Percentiles rank a stretch among this genome's conserved stretches.
These are phyloP conservation scores for Clonostachys rhizophaga DNA, from an alignment of 2,329 filamentous ascomycete species.

Conservation along the genomic window DNA sequence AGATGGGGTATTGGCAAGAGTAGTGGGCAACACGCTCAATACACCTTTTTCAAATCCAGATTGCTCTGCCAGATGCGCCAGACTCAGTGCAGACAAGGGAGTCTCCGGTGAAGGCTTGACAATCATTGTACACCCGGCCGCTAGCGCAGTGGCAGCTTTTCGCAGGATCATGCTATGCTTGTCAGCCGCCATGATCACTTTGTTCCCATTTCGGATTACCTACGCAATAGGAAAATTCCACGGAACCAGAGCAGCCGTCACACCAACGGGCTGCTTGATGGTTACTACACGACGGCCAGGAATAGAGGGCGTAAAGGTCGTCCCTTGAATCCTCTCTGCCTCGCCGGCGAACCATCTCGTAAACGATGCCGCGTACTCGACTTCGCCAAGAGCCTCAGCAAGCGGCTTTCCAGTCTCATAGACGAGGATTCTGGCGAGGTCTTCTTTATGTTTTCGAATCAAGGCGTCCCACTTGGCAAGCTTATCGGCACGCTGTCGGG, in stretches of 20 bases:
- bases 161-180: constrained; percentile 31
- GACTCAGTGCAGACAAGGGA: constrained; percentile 64
- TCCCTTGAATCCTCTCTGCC: constrained; percentile 49
- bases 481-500: constrained; percentile 24
- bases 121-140: constrained; percentile 73
- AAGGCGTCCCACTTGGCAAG: constrained; percentile 33
- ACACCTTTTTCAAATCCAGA: constrained; percentile 74
- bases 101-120: constrained; percentile 71
- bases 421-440: constrained; percentile 30
- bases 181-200: no score
- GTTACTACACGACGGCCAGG: constrained; percentile 64
- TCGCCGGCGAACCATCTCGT: constrained; percentile 53
- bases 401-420: constrained; percentile 54
- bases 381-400: constrained; percentile 45
- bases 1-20: constrained; percentile 58
- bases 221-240: constrained; percentile 56
- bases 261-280: constrained; percentile 49
- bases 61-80: constrained; percentile 56
- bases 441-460: constrained; percentile 26
- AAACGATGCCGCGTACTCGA: constrained; percentile 50
- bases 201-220: no score
- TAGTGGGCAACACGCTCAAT: constrained; percentile 61
- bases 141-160: constrained; percentile 50
- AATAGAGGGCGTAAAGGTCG: constrained; percentile 51
- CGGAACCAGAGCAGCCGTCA: constrained; percentile 24